Evolutionary conservation across 768 basidiomycete species (phyloP).

Genomic region (Tephrocybe sp.): DNA sequence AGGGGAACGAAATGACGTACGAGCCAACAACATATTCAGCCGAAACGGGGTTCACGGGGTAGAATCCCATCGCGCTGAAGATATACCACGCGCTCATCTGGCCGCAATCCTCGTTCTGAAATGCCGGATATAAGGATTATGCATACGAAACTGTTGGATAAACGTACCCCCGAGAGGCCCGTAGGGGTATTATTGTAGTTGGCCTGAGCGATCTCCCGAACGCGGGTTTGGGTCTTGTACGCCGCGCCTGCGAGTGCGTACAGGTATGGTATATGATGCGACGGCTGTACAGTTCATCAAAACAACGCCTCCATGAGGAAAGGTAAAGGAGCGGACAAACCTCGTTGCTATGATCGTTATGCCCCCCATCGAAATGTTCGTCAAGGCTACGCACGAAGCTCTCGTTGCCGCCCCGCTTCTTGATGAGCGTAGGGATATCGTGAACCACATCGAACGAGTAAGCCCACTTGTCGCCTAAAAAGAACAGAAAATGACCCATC

Average conservation of each 20-base stretch:
- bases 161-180: conserved; percentile 70
- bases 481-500: not conserved
- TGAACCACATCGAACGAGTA: conserved; percentile 82
- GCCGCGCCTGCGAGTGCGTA: conserved; percentile 74
- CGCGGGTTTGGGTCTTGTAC: conserved; percentile 67
- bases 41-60: conserved; percentile 81
- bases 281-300: conserved; percentile 47
- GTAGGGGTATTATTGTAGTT: conserved; percentile 70
- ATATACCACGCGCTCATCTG: conserved; percentile 93
- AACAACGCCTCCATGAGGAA: not conserved
- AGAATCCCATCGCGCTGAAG: conserved; percentile 81
- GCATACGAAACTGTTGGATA: not conserved
- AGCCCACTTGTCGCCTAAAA: conserved; percentile 59
- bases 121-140: not conserved
- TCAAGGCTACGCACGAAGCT: conserved; percentile 70
- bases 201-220: conserved; percentile 60
- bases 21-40: conserved; percentile 76
- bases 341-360: conserved; percentile 85
- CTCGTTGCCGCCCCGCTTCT: conserved; percentile 61
- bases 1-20: conserved; percentile 35
- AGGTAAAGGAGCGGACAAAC: conserved; percentile 30
- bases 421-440: conserved; percentile 61
- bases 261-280: conserved; percentile 84
- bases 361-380: conserved; percentile 56
- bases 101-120: conserved; percentile 84